phyloP scores from a whole-genome alignment of 331 rosid genomes.

The Quercus tomentella region DNA sequence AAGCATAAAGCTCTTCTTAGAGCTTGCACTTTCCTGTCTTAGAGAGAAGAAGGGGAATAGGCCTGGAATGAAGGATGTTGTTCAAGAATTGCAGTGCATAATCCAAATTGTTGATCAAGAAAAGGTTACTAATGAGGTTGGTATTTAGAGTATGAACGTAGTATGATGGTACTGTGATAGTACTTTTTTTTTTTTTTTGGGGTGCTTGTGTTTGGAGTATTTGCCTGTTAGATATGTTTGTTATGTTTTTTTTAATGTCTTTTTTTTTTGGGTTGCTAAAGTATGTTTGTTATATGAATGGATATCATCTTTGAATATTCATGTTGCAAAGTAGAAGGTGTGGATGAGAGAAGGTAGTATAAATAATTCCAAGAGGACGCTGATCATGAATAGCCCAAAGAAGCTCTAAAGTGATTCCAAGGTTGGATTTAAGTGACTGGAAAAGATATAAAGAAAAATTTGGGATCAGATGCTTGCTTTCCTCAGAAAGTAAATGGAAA shows the following conservation, averaged over 20 bases:
- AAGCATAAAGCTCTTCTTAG: slow-evolving; percentile 55
- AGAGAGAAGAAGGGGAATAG: slow-evolving; percentile 82
- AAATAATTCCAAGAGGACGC: slow-evolving; percentile 13
- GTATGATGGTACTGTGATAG: background rate
- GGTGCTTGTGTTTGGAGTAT: background rate
- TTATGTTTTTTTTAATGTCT: background rate
- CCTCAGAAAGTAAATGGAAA: slow-evolving; percentile 23
- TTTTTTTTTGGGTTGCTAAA: too few species aligned
- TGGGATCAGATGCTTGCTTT: slow-evolving; percentile 62
- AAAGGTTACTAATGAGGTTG: background rate
- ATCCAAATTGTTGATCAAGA: slow-evolving; percentile 41
- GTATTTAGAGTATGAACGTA: background rate
- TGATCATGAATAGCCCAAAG: slow-evolving; percentile 19
- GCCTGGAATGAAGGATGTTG: slow-evolving; percentile 77
- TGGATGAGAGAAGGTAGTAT: slow-evolving; percentile 1
- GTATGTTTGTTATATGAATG: background rate
- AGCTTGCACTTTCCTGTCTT: slow-evolving; percentile 79
- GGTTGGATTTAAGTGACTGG: slow-evolving; percentile 21
- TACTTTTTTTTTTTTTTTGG: background rate
- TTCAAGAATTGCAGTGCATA: slow-evolving; percentile 59
- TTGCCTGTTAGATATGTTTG: background rate
- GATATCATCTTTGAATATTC: slow-evolving; percentile 31
- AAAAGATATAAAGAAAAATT: slow-evolving; percentile 11
- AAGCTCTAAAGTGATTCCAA: slow-evolving; percentile 43
- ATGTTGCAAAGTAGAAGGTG: slow-evolving; percentile 11